These are phyloP conservation scores for Vaccinium corymbosum DNA, from an alignment of 148 eudicot genomes.

Conservation along the genomic window DNA sequence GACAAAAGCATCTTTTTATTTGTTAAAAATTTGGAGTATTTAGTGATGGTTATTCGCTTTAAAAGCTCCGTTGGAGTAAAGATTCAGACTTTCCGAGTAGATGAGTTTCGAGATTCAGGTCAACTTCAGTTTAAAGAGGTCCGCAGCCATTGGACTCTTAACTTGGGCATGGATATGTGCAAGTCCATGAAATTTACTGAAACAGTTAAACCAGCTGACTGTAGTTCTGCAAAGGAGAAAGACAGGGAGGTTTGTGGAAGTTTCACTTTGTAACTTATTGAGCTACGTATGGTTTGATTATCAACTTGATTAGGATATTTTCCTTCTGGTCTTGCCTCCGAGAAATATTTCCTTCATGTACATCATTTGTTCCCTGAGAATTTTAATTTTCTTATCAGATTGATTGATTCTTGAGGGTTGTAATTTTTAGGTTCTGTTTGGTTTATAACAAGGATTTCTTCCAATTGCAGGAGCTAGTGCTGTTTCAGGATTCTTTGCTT, in stretches of 20 bases:
- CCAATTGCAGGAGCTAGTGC: slow-evolving; percentile 41
- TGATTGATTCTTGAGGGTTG: not conserved
- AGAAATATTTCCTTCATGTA: not conserved
- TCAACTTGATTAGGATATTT: not conserved
- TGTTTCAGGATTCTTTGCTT: slow-evolving; percentile 47
- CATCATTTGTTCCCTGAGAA: not conserved
- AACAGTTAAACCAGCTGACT: not conserved
- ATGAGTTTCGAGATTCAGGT: not conserved
- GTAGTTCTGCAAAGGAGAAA: not conserved
- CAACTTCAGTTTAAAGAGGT: not conserved
- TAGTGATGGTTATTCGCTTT: not conserved
- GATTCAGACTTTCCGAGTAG: not conserved
- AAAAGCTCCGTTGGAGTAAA: not conserved
- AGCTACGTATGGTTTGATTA: not conserved
- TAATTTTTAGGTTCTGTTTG: not conserved
- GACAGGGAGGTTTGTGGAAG: not conserved
- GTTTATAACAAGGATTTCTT: not conserved
- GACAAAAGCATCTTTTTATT: not conserved
- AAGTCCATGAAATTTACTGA: not conserved
- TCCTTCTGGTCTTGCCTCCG: not conserved
- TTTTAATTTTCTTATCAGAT: not conserved
- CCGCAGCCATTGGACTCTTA: not conserved
- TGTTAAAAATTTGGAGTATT: not conserved
- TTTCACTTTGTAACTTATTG: not conserved
- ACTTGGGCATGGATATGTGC: not conserved